Base-by-base conservation (phyloP, 2,329 filamentous ascomycete genomes). In the Aspergillus ruber region DNA sequence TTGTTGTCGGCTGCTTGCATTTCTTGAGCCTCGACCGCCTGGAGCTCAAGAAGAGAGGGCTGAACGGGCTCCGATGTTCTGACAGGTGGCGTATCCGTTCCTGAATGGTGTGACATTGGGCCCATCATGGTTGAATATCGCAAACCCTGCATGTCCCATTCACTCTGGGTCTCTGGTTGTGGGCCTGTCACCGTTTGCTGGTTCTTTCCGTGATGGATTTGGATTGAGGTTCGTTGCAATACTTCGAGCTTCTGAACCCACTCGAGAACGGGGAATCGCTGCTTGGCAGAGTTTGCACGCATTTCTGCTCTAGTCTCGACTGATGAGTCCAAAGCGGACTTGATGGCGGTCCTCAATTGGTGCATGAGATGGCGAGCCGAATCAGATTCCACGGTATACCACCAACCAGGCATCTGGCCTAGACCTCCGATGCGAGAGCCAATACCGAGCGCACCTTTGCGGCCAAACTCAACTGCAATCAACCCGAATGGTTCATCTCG, bases 341-440 rank as follows among this genome's bases (percentile, higher is more conserved):
- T 68, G 51, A 85, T 84, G 10, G 82, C 80, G 53, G 75, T 72
- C 61, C 79, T 81, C 70, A 85, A 85, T 59, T 85, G 83, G 42
- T 79, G 76, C 46, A 84, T 70, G 38, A 84, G 66, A 67, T 85
- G 82, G 39, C 74, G 74, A 0, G 81, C 82, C 2, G 79, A 79
- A 4, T 76, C 81, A 0, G 80, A 83, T 61, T 85, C 83, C 47
- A 85, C 78, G 0, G 82, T 84, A 61, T 80, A 85, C 82, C 82
- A 85, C 78, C 82, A 85, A 21, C 83, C 83, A 17, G 83, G 83
- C 82, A 85, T 84, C 58, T 83, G 79, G 13, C 82, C 81, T 18
- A 85, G 72, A 46, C 82, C 83, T 54, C 82, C 82, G 33, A 85
- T 83, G 45, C 81, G 74, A 36, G 81, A 79, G 41, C 82, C 83